A percentile compares a stretch with the other conserved stretches of the same genome.
phyloP scores from a whole-genome alignment of 306 rosid genomes.

The Corylus avellana region DNA sequence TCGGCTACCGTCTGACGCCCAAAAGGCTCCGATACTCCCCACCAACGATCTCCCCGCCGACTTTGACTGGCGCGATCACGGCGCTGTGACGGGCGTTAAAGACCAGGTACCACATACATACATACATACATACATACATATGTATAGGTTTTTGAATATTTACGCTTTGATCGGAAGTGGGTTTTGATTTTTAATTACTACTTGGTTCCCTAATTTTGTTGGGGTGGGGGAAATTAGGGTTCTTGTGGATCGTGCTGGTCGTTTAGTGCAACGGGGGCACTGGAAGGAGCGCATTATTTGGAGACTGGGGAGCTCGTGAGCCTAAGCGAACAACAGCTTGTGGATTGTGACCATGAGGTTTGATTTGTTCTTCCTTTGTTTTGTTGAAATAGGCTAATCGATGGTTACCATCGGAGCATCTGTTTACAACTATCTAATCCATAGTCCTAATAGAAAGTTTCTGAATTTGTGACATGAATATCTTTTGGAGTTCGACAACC shows the following conservation, averaged over 20 bases:
- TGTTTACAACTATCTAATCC: neutral
- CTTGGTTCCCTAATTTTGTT: neutral
- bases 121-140: neutral
- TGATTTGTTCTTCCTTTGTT: conserved; percentile 8
- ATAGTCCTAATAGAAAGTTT: neutral
- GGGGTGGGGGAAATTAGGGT: conserved; percentile 51
- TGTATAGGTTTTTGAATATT: neutral
- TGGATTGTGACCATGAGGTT: conserved; percentile 98
- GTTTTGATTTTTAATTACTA: neutral
- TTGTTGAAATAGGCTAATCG: neutral
- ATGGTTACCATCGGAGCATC: too few species aligned
- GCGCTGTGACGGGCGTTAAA: conserved; percentile 80
- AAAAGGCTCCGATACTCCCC: conserved; percentile 82
- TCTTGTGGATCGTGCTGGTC: conserved; percentile 97
- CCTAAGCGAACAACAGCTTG: conserved; percentile 96
- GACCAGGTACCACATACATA: conserved; percentile 49
- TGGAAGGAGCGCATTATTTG: conserved; percentile 87
- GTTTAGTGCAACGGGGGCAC: conserved; percentile 84
- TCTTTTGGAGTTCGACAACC: neutral
- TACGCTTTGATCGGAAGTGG: neutral
- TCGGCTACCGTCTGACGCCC: conserved; percentile 64
- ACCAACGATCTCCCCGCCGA: conserved; percentile 68
- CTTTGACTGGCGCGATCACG: conserved; percentile 94
- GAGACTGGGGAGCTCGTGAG: conserved; percentile 67
- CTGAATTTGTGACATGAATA: neutral